Evolutionary conservation across 306 rosid species (phyloP), one percentile per base, ranked within the genome.

Genomic region (Rubus idaeus): DNA sequence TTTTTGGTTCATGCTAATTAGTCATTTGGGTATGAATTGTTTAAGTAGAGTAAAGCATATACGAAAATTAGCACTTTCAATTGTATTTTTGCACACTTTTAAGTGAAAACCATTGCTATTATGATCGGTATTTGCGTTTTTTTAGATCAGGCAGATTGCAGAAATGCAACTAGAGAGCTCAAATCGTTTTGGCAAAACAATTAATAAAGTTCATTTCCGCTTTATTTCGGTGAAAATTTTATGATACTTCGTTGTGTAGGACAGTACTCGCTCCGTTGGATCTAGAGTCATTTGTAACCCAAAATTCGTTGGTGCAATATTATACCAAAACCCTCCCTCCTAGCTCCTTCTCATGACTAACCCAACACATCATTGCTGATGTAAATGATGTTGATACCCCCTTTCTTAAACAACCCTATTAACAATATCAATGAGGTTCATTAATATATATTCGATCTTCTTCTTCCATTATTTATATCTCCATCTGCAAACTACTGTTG

Each of bases 361-460:
- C 26, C 68, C 44, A 62, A 62, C 68, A 62, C 68, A 62, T 62
- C 68, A 14, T 62, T 30, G 20, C 68, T 62, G 68, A 62, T 62
- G 68, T 35, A 62, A 30, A 35, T 62, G 68, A 62, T 35, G 35
- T 45, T 35, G 68, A 62, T 62, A 5, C 21, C 70, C 70, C 55
- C 4, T 35, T 39, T 40, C 49, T 64, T 40, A 64, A 64, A 64
- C 70, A 64, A 40, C 47, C 70, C 5, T 39, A n/a, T 7, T 64
- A 39, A 18, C 3, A 5, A 62, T 7, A 64, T 64, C 12, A 39
- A 13, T 64, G 4, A 17, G 47, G 47, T 39, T 64, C 47, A 64
- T 64, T 6, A 37, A 64, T 6, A 8, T 39, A 39, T 64, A 64
- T 64, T 16, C 13, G 13, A 16, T 7, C 7, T 42, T 42, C 46